Conservation (phyloP, 305 asterid genomes). For the Rubia tinctorum region DNA sequence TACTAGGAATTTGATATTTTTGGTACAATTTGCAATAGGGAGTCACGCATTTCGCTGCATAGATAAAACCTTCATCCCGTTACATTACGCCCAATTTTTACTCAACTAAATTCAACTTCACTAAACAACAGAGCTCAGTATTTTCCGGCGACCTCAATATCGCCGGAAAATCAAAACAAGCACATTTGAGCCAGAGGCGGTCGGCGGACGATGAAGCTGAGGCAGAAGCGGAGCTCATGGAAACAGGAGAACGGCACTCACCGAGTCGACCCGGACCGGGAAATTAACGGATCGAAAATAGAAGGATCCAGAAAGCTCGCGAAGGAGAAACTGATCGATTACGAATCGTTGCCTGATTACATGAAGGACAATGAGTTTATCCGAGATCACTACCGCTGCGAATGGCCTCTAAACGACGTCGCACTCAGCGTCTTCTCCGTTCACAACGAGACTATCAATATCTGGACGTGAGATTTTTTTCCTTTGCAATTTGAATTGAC, state of each 20-base stretch:
- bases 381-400: conserved; percentile 70
- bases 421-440: conserved; percentile 60
- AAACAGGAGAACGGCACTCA: neutral
- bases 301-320: conserved; percentile 22
- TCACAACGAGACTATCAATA: conserved; percentile 84
- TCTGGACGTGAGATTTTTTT: conserved; percentile 64
- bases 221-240: conserved; percentile 7
- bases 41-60: conserved; percentile 11
- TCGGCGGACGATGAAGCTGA: conserved; percentile 15
- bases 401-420: conserved; percentile 75
- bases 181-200: neutral
- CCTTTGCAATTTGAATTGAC: neutral
- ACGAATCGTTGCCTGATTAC: conserved; percentile 72
- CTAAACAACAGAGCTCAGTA: neutral
- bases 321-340: conserved; percentile 43
- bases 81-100: no score
- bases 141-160: conserved; percentile 13
- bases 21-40: neutral
- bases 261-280: conserved; percentile 18
- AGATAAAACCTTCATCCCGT: conserved; percentile 10
- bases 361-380: conserved; percentile 81
- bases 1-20: no score
- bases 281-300: conserved; percentile 8
- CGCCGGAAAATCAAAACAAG: conserved; percentile 8
- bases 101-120: neutral